Evolutionary conservation across 495 filamentous ascomycete genomes (phyloP), one percentile per base, ranked within the genome.

Genomic region (Peziza echinospora): DNA sequence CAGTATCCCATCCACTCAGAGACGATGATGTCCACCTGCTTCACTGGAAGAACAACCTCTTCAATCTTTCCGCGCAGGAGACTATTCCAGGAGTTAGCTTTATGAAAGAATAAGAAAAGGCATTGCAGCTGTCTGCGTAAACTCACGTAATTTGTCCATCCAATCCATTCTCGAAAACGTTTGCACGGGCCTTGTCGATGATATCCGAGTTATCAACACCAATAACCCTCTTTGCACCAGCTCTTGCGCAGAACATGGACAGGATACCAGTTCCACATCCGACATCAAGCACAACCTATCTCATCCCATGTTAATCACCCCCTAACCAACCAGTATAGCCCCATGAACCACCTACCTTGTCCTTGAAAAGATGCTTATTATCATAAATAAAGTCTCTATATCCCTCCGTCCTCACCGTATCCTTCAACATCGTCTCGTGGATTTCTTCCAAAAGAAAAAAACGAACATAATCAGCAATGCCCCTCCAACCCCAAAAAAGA

Each of bases 1-100:
- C 81, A 80, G 60, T 94, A 94, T 4, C 86, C 86, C 86, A 94
- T 94, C 86, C 86, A 94, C 61, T 94, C 86, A 2, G 84, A 92
- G 47, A 94, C 76, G 53, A 94, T 93, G 61, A 94, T 85, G 54
- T 94, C 86, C 41, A 94, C 86, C 59, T 87, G 69, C 47, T 73
- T 68, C 51, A 84, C 79, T 1, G 83, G 82, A 44, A 91, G 54
- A 26, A 71, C 68, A 30, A 92, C 77, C 58, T 93, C 87, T 61
- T 94, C 86, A 60, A 93, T 85, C 67, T 89, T 92, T 43, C 86
- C 86, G 55, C 80, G 82, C 47, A 87, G 68, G 24, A 74, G 64
- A 23, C 30, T 37, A 37, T 5, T n/a, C n/a, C n/a, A n/a, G n/a
- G n/a, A 60, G 40, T 30, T 30, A 57, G 23, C 44, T 43, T 4